These are phyloP conservation scores for Arabidopsis suecica DNA, from an alignment of 345 rosid species.

Conservation along the genomic window DNA sequence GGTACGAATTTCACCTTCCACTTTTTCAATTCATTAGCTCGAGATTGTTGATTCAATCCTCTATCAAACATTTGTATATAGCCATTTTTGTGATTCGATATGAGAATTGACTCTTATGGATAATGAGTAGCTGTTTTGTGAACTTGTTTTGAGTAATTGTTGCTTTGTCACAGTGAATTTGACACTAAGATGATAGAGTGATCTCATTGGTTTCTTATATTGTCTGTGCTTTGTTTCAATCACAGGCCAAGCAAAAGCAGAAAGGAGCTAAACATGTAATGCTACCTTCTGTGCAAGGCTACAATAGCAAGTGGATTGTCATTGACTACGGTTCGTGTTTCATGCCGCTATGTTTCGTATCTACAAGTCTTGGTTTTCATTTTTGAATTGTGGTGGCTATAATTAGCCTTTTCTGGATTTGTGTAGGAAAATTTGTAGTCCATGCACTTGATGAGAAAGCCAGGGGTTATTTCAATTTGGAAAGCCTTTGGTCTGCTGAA, in stretches of 20 bases:
- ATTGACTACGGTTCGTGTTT: conserved; percentile 72
- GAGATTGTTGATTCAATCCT: conserved; percentile 1
- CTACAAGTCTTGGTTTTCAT: conserved; percentile 14
- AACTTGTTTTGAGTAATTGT: not conserved
- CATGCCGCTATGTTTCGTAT: not conserved
- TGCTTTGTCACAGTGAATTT: not conserved
- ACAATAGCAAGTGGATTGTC: conserved; percentile 85
- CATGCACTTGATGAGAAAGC: conserved; percentile 98
- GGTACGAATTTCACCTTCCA: conserved; percentile 39
- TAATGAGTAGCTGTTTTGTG: not conserved
- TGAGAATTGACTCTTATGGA: not conserved
- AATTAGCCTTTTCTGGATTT: conserved; percentile 1
- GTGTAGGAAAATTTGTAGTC: conserved; percentile 72
- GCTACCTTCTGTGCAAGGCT: conserved; percentile 76
- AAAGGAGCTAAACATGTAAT: conserved; percentile 63
- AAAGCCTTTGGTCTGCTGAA: conserved; percentile 60
- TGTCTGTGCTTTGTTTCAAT: conserved; percentile 22
- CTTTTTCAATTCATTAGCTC: not conserved
- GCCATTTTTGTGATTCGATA: not conserved
- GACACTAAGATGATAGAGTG: not conserved
- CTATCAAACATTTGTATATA: not conserved
- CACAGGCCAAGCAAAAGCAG: conserved; percentile 88
- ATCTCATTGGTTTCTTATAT: not conserved
- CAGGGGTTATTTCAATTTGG: conserved; percentile 81
- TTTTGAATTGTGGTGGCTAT: not conserved